Conservation (phyloP, 192 early-diverging fungal genomes). For the Coemansia sp. region DNA sequence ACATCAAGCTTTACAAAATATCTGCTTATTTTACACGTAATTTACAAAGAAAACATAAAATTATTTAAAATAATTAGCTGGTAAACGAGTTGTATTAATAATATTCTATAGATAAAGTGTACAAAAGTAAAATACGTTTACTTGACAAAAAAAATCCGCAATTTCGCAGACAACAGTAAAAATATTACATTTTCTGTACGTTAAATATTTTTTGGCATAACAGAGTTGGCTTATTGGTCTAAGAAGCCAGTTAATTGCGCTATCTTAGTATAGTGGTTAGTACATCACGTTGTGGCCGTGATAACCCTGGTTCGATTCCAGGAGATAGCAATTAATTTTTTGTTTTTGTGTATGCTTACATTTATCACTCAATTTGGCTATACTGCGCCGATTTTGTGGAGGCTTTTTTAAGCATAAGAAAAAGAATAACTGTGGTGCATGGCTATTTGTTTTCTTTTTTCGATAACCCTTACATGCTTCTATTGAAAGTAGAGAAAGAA, state of each 20-base stretch:
- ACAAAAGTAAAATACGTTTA: no score
- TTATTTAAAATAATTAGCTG: no score
- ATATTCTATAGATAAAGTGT: neutral
- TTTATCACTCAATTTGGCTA: no score
- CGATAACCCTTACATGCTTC: no score
- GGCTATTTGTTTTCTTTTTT: no score
- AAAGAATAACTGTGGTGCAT: no score
- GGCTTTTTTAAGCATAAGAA: no score
- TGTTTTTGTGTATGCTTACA: neutral
- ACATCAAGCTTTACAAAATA: no score
- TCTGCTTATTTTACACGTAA: no score
- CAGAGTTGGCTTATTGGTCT: neutral
- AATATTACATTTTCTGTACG: neutral
- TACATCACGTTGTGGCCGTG: slow-evolving; percentile 53
- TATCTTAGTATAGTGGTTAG: slow-evolving; percentile 49
- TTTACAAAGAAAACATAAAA: no score
- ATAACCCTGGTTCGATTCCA: slow-evolving; percentile 50
- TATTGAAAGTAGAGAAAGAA: no score
- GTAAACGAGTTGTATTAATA: neutral
- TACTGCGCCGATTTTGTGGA: no score
- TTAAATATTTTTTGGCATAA: neutral
- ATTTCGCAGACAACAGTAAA: neutral
- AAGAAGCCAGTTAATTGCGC: slow-evolving; percentile 2
- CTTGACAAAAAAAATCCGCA: neutral
- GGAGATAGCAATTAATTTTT: slow-evolving; percentile 21